Conservation (phyloP, 1,139 yeast species). For the Pneumocystis murina region DNA sequence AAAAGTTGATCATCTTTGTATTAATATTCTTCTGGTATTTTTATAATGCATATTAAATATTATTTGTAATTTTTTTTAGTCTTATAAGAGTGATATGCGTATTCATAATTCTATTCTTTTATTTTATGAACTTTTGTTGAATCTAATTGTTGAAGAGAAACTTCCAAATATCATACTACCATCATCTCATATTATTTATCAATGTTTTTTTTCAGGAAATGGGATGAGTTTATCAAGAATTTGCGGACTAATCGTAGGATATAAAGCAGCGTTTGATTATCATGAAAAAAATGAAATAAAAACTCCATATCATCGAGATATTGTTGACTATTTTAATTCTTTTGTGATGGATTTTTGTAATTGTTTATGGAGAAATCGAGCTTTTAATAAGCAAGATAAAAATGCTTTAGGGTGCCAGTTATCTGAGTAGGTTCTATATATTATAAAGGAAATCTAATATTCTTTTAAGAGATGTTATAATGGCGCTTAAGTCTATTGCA, state of each 20-base stretch:
- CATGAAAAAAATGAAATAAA: constrained; percentile 5
- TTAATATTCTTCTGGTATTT: neutral
- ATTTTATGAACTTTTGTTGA: neutral
- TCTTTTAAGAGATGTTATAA: neutral
- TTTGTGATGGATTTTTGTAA: constrained; percentile 48
- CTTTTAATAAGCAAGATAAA: constrained; percentile 19
- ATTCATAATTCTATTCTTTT: constrained; percentile 1
- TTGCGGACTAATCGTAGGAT: constrained; percentile 35
- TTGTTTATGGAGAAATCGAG: constrained; percentile 46
- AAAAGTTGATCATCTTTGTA: neutral
- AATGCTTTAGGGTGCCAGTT: constrained; percentile 23
- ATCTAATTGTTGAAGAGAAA: neutral
- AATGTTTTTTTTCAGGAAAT: constrained; percentile 26
- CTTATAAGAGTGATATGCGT: neutral
- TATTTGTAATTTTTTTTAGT: neutral
- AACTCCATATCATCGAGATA: constrained; percentile 16
- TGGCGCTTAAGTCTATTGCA: neutral
- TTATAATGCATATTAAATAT: neutral
- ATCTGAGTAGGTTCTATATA: neutral
- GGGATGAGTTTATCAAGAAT: constrained; percentile 33
- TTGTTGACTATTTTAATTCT: constrained; percentile 34
- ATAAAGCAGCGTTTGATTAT: constrained; percentile 24
- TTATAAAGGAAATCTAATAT: neutral
- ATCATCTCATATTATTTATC: constrained; percentile 1
- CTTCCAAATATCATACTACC: neutral